Conservation (phyloP, 257 asterid genomes). For the Nicotiana paniculata region DNA sequence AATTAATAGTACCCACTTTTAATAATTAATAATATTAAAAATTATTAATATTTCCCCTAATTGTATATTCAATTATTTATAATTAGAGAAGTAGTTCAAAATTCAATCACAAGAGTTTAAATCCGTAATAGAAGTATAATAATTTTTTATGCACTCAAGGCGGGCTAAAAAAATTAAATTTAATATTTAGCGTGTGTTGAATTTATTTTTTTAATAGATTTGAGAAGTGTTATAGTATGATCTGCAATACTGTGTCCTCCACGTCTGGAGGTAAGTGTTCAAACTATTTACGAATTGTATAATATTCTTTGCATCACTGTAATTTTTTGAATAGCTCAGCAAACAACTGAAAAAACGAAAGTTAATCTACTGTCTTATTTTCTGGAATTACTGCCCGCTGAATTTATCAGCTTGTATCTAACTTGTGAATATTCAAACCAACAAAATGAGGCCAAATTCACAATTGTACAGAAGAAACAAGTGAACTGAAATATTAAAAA, state of each 20-base stretch:
- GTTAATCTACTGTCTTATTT: background rate
- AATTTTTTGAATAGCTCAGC: background rate
- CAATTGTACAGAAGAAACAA: background rate
- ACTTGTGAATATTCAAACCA: background rate
- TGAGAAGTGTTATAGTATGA: background rate
- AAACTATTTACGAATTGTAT: background rate
- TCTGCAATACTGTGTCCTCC: background rate
- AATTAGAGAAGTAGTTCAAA: too few species aligned
- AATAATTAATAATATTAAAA: too few species aligned
- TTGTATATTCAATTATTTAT: too few species aligned
- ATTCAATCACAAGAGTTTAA: too few species aligned
- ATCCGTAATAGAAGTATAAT: too few species aligned
- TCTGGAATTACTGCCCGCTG: background rate
- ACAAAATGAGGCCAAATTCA: slow-evolving; percentile 2
- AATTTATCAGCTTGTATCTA: background rate
- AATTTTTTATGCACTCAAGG: too few species aligned
- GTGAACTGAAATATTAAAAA: background rate
- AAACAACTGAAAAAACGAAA: background rate
- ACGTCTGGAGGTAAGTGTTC: background rate
- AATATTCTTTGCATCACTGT: background rate
- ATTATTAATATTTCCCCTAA: too few species aligned
- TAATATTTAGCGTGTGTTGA: too few species aligned
- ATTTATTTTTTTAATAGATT: too few species aligned
- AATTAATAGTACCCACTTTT: too few species aligned
- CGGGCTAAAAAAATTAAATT: too few species aligned